Percentiles rank a stretch among this genome's conserved stretches.
phyloP scores from a whole-genome alignment of 495 filamentous ascomycete species.

The Neurospora sp. region DNA sequence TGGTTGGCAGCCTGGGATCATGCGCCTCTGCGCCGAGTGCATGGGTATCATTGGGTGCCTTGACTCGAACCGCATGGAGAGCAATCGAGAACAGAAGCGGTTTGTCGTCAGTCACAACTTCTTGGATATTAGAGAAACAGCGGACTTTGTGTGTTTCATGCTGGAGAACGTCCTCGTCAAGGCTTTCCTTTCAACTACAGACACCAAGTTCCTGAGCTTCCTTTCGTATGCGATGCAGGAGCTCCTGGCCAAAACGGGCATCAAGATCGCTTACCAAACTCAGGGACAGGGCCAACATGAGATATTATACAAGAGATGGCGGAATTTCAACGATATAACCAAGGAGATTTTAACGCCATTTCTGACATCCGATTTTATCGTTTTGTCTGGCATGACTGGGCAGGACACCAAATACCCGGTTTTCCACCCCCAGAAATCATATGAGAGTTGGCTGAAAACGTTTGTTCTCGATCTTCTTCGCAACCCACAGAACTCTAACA shows the following conservation, averaged over 20 bases:
- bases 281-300: constrained; percentile 6
- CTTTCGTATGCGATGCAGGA: constrained; percentile 91
- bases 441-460: constrained; percentile 68
- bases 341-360: constrained; percentile 79
- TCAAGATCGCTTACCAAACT: constrained; percentile 46
- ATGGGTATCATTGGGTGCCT: constrained; percentile 83
- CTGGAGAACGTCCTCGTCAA: constrained; percentile 82
- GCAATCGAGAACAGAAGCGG: constrained; percentile 60
- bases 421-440: constrained; percentile 52
- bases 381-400: constrained; percentile 46
- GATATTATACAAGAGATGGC: constrained; percentile 57
- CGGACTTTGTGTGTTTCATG: constrained; percentile 76
- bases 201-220: constrained; percentile 79
- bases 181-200: constrained; percentile 79
- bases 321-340: constrained; percentile 58
- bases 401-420: constrained; percentile 61
- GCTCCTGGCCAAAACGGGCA: constrained; percentile 63
- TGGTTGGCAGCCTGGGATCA: constrained; percentile 52
- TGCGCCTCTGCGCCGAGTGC: constrained; percentile 64
- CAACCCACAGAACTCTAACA: constrained; percentile 58
- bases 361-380: constrained; percentile 66
- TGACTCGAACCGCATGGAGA: constrained; percentile 82
- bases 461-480: constrained; percentile 76
- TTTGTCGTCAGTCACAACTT: constrained; percentile 85
- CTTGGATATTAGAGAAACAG: constrained; percentile 62